Conservation (phyloP, 2,329 filamentous ascomycete genomes). For the Paracoccidioides lutzii region DNA sequence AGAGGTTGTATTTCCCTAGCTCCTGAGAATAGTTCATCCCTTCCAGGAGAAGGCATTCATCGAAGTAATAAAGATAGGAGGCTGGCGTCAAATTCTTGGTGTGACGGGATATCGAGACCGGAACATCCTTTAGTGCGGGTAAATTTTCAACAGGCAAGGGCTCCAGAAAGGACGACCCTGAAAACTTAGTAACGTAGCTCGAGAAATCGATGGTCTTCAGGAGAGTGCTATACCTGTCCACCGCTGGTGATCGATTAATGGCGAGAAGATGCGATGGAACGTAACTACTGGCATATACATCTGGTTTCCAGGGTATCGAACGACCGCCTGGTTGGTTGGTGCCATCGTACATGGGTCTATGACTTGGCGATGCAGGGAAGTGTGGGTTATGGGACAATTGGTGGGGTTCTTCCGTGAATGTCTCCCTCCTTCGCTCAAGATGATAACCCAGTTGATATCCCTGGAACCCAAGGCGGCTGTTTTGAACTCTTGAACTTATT, state of each 20-base stretch:
- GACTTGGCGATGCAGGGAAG: not conserved
- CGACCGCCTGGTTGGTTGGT: not conserved
- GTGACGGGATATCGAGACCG: slow-evolving; percentile 6
- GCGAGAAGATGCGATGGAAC: slow-evolving; percentile 15
- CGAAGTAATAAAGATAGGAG: slow-evolving; percentile 15
- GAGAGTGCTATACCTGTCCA: slow-evolving; percentile 7
- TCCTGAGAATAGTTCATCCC: slow-evolving; percentile 11
- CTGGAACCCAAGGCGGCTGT: not conserved
- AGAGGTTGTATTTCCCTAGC: slow-evolving; percentile 12
- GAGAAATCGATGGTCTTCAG: slow-evolving; percentile 13
- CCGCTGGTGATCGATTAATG: slow-evolving; percentile 16
- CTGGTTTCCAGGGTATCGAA: slow-evolving; percentile 2
- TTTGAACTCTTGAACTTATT: not conserved
- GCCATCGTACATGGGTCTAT: not conserved
- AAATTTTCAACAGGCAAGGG: slow-evolving; percentile 7
- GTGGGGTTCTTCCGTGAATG: slow-evolving; percentile 1
- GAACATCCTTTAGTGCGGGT: slow-evolving; percentile 7
- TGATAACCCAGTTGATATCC: slow-evolving; percentile 1
- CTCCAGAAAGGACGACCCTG: slow-evolving; percentile 11
- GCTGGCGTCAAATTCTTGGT: slow-evolving; percentile 5
- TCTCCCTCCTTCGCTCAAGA: slow-evolving; percentile 1
- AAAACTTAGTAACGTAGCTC: slow-evolving; percentile 13
- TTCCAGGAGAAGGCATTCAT: slow-evolving; percentile 16
- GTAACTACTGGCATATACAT: slow-evolving; percentile 16
- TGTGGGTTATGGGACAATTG: not conserved